Conservation (phyloP, 208 protist genomes). For the Histomonas meleagridis region DNA sequence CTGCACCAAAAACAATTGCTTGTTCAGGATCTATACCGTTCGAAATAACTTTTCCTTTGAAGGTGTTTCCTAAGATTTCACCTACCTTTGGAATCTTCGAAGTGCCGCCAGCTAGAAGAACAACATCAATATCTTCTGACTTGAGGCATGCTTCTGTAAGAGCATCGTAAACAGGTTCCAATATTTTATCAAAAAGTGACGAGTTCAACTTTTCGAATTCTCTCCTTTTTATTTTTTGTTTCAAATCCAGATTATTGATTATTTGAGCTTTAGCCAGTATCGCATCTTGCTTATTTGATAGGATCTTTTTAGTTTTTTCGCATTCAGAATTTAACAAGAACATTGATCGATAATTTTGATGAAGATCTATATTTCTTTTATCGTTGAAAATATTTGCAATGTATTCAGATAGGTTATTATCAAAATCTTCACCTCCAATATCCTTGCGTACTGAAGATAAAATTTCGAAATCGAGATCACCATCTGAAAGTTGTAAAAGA, state of each 20-base stretch:
- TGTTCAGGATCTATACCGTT: conserved; percentile 53
- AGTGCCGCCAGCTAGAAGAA: conserved; percentile 54
- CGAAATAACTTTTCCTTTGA: conserved; percentile 54
- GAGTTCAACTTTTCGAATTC: conserved; percentile 50
- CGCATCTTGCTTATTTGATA: conserved; percentile 45
- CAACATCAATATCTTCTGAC: conserved; percentile 48
- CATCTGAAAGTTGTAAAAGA: conserved; percentile 50
- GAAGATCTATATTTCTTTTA: conserved; percentile 41
- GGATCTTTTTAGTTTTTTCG: conserved; percentile 42
- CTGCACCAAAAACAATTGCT: conserved; percentile 53
- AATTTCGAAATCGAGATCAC: conserved; percentile 59
- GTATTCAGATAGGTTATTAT: conserved; percentile 49
- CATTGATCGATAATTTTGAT: conserved; percentile 15
- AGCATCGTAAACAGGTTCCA: conserved; percentile 45
- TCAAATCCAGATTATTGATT: conserved; percentile 47
- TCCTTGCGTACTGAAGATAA: conserved; percentile 52
- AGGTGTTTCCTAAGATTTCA: conserved; percentile 51
- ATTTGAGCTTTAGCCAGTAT: conserved; percentile 48
- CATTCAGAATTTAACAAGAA: conserved; percentile 35
- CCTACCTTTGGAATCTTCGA: conserved; percentile 50
- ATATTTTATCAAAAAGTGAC: conserved; percentile 46
- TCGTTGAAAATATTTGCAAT: conserved; percentile 45
- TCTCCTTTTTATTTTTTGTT: conserved; percentile 44
- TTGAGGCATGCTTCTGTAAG: conserved; percentile 37
- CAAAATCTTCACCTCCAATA: conserved; percentile 60